A percentile compares a stretch with the other conserved stretches of the same genome.
Evolutionary conservation across 345 rosid species (phyloP).

Genomic region (Gossypium longicalyx): DNA sequence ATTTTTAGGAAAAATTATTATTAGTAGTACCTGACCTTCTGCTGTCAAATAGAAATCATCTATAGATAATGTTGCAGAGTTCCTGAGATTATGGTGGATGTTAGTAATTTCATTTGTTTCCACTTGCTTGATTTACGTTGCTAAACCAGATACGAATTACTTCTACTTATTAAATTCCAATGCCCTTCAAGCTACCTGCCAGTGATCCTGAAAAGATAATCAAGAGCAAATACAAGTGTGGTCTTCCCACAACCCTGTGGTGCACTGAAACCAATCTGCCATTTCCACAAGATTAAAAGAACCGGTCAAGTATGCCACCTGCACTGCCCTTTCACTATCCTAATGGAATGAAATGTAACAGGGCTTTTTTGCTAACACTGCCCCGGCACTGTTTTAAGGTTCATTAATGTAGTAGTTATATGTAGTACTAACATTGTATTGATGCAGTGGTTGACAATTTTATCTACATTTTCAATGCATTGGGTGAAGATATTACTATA

Average conservation of each 20-base stretch:
- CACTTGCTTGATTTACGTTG: slow-evolving; percentile 1
- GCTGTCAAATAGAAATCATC: slow-evolving; percentile 95
- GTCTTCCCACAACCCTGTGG: slow-evolving; percentile 99
- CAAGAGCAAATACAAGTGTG: slow-evolving; percentile 93
- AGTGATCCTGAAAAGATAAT: slow-evolving; percentile 65
- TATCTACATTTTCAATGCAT: no score
- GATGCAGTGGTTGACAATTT: neutral
- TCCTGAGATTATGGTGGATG: slow-evolving; percentile 42
- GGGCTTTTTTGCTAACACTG: no score
- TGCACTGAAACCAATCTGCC: slow-evolving; percentile 91
- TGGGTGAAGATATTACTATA: no score
- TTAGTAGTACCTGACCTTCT: slow-evolving; percentile 60
- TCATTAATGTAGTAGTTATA: no score
- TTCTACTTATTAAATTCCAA: slow-evolving; percentile 7
- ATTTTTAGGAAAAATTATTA: neutral
- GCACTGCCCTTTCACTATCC: neutral
- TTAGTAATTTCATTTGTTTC: slow-evolving; percentile 4
- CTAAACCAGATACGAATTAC: neutral
- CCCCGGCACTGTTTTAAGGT: no score
- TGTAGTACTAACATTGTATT: neutral
- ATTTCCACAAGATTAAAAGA: slow-evolving; percentile 2
- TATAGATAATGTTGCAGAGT: slow-evolving; percentile 73
- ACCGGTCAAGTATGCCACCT: neutral
- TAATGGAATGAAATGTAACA: neutral
- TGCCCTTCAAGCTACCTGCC: slow-evolving; percentile 52